These are phyloP conservation scores for Penicillium alfredii DNA, from an alignment of 495 filamentous ascomycete species.

Conservation along the genomic window DNA sequence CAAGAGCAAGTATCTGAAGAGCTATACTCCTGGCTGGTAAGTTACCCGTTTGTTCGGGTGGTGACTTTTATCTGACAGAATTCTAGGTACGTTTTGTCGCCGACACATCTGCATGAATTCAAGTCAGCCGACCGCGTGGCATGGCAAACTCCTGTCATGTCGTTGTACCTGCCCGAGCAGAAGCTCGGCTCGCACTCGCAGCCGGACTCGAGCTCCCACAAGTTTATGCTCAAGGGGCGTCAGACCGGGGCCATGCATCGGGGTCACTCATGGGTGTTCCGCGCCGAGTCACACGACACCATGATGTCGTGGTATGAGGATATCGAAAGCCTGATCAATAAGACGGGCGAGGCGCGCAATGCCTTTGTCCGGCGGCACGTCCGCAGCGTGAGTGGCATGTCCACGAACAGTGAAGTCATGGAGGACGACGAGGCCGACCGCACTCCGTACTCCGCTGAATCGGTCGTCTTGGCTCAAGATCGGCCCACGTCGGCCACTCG, in stretches of 20 bases:
- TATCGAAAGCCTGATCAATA: conserved; percentile 79
- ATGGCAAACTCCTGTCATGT: conserved; percentile 83
- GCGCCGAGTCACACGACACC: conserved; percentile 88
- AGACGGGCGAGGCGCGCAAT: conserved; percentile 81
- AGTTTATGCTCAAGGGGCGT: conserved; percentile 93
- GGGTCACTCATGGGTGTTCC: conserved; percentile 96
- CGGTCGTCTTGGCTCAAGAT: conserved; percentile 41
- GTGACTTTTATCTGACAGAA: background rate
- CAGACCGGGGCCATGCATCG: conserved; percentile 91
- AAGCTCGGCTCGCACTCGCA: conserved; percentile 90
- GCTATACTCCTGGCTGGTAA: conserved; percentile 94
- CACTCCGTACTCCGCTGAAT: conserved; percentile 62
- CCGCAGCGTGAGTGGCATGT: conserved; percentile 64
- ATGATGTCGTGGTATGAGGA: conserved; percentile 98
- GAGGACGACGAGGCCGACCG: conserved; percentile 83
- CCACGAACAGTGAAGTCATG: conserved; percentile 64
- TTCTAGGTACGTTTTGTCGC: conserved; percentile 85
- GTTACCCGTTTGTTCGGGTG: conserved; percentile 18
- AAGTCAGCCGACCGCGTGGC: conserved; percentile 74
- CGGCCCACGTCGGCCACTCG: conserved; percentile 48
- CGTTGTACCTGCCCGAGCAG: conserved; percentile 87
- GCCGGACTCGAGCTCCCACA: conserved; percentile 83
- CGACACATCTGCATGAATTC: conserved; percentile 97
- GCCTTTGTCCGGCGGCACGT: conserved; percentile 77
- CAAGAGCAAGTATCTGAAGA: conserved; percentile 98